A percentile compares a stretch with the other conserved stretches of the same genome.
Conservation (phyloP, 805 yeast genomes). For the Diddensiella santjacobensis region DNA sequence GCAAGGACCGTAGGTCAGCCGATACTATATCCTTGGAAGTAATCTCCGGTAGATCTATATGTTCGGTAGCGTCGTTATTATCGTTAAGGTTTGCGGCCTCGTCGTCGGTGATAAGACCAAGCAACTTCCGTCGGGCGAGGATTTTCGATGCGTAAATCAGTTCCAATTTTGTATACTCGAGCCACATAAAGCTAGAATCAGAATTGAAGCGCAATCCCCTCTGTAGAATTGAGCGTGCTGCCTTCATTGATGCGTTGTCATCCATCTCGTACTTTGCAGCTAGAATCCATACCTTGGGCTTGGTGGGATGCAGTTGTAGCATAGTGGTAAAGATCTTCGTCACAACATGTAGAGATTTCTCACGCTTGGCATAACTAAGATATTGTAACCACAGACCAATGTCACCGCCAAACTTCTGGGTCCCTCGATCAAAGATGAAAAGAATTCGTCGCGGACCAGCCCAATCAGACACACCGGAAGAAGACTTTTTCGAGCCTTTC, state of each 20-base stretch:
- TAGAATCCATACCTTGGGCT: conserved; percentile 85
- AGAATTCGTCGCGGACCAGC: conserved; percentile 77
- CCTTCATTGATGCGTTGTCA: conserved; percentile 78
- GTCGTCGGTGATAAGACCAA: conserved; percentile 58
- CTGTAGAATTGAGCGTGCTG: conserved; percentile 83
- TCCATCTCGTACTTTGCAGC: conserved; percentile 95
- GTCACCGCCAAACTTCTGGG: conserved; percentile 73
- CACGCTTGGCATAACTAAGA: conserved; percentile 48
- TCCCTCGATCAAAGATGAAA: conserved; percentile 80
- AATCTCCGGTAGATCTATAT: conserved; percentile 44
- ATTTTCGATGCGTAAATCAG: conserved; percentile 79
- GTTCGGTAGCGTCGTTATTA: conserved; percentile 35
- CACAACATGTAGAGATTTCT: conserved; percentile 31
- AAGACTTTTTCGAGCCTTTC: conserved; percentile 4
- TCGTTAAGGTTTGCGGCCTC: conserved; percentile 32
- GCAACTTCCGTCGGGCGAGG: conserved; percentile 73
- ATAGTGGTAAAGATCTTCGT: conserved; percentile 67
- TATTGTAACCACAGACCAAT: conserved; percentile 74
- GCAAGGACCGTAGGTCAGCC: conserved; percentile 57
- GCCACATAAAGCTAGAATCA: conserved; percentile 70
- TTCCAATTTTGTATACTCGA: conserved; percentile 83
- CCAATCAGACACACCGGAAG: conserved; percentile 65
- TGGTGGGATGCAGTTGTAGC: conserved; percentile 84
- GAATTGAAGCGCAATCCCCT: conserved; percentile 80
- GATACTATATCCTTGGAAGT: conserved; percentile 55